Base-by-base conservation (phyloP, 768 basidiomycete species). In the Cystofilobasidium capitatum region DNA sequence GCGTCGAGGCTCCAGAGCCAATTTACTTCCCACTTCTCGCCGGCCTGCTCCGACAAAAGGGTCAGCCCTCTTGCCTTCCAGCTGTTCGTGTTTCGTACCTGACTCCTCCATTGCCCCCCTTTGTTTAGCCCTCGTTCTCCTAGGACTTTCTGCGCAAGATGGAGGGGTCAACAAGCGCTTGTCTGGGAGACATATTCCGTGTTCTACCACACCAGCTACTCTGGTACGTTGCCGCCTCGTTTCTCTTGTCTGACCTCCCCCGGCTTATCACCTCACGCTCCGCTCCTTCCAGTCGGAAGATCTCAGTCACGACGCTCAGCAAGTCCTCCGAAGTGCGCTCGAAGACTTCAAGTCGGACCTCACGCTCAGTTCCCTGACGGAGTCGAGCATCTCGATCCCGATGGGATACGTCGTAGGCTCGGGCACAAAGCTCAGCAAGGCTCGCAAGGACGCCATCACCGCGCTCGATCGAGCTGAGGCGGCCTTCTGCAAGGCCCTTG, bases 331-430 rank as follows among this genome's bases (percentile, higher is more conserved):
- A 62, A 83, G 86, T 33, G 88, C 87, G 0, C 86, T 92, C 71
- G 81, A 82, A 42, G 85, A 84, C 9, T 90, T 94, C 79, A 83
- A 84, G 37, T 81, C 84, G 0, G 92, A 97, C 74, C 88, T 96
- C 80, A 88, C 92, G 75, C 80, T 96, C 66, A 91, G 87, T 73
- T 92, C 92, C 22, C 79, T 97, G 29, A 83, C 87, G 0, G 94
- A 98, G 75, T 94, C 94, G 0, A 86, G 88, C 29, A 87, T 94
- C 69, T 84, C 89, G 3, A 81, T 91, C 65, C 89, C 90, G 0
- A 85, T 89, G 84, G 86, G 88, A 0, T 85, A 87, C 80, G 82
- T 83, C 0, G 79, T 80, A 36, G 80, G 80, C 79, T 65, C 75
- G 73, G 2, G 71, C 74, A 55, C 72, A 78, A 26, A 73, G 78